Evolutionary conservation across 2,329 filamentous ascomycete species (phyloP), one percentile per base, ranked within the genome.

Genomic region (Onygena corvina): DNA sequence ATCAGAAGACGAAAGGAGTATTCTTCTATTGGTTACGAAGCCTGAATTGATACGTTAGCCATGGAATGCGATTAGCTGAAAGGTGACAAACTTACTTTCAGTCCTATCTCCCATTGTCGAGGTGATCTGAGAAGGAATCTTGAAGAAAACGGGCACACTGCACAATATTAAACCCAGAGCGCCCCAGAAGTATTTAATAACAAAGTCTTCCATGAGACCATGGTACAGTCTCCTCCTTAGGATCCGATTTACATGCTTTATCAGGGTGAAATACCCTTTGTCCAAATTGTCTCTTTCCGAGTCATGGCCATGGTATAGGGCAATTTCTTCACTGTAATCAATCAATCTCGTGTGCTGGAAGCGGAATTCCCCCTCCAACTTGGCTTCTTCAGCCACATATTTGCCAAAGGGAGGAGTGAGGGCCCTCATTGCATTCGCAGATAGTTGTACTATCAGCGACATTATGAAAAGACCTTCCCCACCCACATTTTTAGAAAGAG

Each of bases 181-280:
- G 34, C 92, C 92, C 92, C 92, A 98, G 68, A 96, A 92, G 65
- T 98, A 98, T 67, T 98, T 98, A 68, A 98, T 94, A 51, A 96
- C 87, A 67, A 95, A 98, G 66, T 98, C 92, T 65, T 98, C 92
- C 90, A 96, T 95, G 60, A 98, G 83, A n/a, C 89, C 90, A 64
- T 98, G 90, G 66, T 96, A 96, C 65, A 98, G 85, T 45, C 92
- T 80, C 54, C 86, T 76, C 33, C 89, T 78, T 53, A 98, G 70
- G 56, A 96, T 95, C 61, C 94, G 83, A 67, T 98, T 98, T 63
- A 98, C 90, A 68, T 98, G 92, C 69, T 95, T 96, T 71, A 98
- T 98, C 31, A 98, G 75, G 1, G 92, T 98, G 63, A 98, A 98
- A 67, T 98, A 98, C 12, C 92, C 90, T 70, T 96, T 96, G 68